Evolutionary conservation across 805 yeast genomes (phyloP).

Genomic region (Blastobotrys attinorum): DNA sequence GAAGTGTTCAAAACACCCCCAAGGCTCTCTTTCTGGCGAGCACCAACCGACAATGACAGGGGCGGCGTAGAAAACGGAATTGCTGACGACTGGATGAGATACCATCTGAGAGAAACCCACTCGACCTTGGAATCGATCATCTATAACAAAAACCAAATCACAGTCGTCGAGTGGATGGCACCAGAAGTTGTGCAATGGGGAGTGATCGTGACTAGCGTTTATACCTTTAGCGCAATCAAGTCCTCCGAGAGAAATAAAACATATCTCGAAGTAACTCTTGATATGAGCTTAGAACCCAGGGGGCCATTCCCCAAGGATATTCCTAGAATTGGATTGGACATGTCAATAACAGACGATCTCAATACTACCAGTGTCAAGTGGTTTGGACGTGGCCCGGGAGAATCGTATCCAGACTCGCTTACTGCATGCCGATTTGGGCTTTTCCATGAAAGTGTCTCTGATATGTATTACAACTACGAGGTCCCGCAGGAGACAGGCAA

Average conservation of each 20-base stretch:
- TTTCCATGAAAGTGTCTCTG: conserved; percentile 12
- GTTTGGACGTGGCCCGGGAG: conserved; percentile 33
- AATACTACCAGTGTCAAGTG: conserved; percentile 19
- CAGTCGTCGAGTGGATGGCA: conserved; percentile 10
- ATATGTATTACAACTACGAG: conserved; percentile 26
- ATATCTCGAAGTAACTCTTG: conserved; percentile 1
- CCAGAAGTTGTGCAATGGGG: conserved; percentile 28
- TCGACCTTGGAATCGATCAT: conserved; percentile 8
- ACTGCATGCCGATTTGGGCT: conserved; percentile 25
- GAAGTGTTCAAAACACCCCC: conserved; percentile 9
- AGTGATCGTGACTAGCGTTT: conserved; percentile 11
- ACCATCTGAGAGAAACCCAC: conserved; percentile 22
- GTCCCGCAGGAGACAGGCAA: conserved; percentile 34
- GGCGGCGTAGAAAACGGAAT: conserved; percentile 19
- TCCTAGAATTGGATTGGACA: conserved; percentile 33
- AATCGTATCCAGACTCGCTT: conserved; percentile 30
- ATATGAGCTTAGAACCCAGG: conserved; percentile 7
- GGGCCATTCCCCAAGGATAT: conserved; percentile 22
- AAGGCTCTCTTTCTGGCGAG: conserved; percentile 23
- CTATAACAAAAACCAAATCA: not conserved
- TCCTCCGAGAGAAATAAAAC: too few relatives aligned
- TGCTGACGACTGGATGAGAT: conserved; percentile 25
- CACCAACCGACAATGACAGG: conserved; percentile 28
- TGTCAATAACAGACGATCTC: conserved; percentile 20
- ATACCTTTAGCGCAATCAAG: conserved; percentile 9